Evolutionary conservation across 1,284 basidiomycete species (phyloP).

Genomic region (Tilletia indica): DNA sequence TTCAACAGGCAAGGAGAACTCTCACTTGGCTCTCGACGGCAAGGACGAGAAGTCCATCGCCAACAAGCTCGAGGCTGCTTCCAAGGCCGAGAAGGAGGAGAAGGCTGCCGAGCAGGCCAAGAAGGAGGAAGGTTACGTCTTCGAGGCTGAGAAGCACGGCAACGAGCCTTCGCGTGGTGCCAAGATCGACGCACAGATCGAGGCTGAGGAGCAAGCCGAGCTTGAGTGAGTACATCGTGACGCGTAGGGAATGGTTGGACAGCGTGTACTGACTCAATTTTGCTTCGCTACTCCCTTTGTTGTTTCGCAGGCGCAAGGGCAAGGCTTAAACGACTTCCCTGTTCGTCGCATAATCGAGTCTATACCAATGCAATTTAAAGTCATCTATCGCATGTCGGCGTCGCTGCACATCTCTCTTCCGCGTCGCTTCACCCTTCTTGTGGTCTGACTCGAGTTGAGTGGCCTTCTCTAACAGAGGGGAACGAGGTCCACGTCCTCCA

Average conservation of each 20-base stretch:
- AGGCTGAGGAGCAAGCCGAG: conserved; percentile 56
- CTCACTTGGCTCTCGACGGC: conserved; percentile 42
- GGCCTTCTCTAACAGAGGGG: too few relatives aligned
- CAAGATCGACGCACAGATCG: conserved; percentile 65
- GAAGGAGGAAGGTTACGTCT: conserved; percentile 34
- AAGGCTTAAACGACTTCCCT: not conserved
- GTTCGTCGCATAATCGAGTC: not conserved
- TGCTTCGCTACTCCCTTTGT: not conserved
- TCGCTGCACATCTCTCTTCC: too few relatives aligned
- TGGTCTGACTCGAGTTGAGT: too few relatives aligned
- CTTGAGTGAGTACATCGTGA: conserved; percentile 38
- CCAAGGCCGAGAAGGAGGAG: conserved; percentile 43
- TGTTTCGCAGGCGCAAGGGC: not conserved
- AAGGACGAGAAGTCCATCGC: conserved; percentile 50
- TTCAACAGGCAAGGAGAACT: conserved; percentile 34
- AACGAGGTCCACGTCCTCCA: too few relatives aligned
- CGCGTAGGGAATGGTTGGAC: not conserved
- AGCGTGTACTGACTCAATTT: not conserved
- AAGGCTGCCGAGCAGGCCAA: conserved; percentile 33
- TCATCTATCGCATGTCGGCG: too few relatives aligned
- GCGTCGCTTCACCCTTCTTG: too few relatives aligned
- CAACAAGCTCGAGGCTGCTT: conserved; percentile 50
- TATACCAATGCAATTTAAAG: too few relatives aligned
- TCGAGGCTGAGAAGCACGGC: conserved; percentile 58
- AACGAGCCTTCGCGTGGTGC: conserved; percentile 67